phyloP scores from a whole-genome alignment of 345 rosid genomes.

The Camelina sativa region DNA sequence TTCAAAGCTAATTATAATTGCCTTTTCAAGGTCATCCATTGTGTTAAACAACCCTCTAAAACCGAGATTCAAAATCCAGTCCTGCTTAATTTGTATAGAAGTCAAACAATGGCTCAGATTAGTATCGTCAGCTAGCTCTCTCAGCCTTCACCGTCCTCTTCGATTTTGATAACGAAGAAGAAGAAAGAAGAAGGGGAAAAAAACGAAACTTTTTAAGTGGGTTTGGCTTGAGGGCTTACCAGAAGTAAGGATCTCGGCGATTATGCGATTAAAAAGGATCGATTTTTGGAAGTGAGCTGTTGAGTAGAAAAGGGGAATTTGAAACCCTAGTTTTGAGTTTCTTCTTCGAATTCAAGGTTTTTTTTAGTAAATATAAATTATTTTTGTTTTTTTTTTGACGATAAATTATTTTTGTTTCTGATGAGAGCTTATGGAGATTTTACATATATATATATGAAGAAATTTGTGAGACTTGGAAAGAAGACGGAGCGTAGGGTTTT shows the following conservation, averaged over 20 bases:
- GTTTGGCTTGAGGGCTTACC: constrained; percentile 23
- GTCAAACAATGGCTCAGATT: constrained; percentile 28
- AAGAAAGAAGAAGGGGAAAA: background rate
- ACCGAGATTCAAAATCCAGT: constrained; percentile 30
- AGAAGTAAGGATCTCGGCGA: constrained; percentile 30
- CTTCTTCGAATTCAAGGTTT: constrained; percentile 9
- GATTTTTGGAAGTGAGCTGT: constrained; percentile 1
- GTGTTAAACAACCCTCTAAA: constrained; percentile 26
- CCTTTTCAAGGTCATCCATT: constrained; percentile 91
- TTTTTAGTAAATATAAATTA: background rate
- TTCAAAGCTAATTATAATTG: constrained; percentile 79
- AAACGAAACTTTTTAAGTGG: constrained; percentile 21
- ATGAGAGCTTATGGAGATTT: background rate
- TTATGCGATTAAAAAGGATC: constrained; percentile 17
- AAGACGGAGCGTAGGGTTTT: constrained; percentile 22
- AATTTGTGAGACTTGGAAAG: constrained; percentile 28
- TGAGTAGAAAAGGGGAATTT: background rate
- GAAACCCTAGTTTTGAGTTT: constrained; percentile 36
- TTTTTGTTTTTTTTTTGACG: too few species aligned
- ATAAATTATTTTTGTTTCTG: too few species aligned
- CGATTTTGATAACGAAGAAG: constrained; percentile 4
- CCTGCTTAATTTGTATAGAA: constrained; percentile 14
- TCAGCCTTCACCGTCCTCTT: constrained; percentile 21
- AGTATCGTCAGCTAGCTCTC: constrained; percentile 14
- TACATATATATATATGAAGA: background rate